Percentiles rank a stretch among this genome's conserved stretches.
phyloP scores from a whole-genome alignment of 164 flowering plant species.

The Piper longum region DNA sequence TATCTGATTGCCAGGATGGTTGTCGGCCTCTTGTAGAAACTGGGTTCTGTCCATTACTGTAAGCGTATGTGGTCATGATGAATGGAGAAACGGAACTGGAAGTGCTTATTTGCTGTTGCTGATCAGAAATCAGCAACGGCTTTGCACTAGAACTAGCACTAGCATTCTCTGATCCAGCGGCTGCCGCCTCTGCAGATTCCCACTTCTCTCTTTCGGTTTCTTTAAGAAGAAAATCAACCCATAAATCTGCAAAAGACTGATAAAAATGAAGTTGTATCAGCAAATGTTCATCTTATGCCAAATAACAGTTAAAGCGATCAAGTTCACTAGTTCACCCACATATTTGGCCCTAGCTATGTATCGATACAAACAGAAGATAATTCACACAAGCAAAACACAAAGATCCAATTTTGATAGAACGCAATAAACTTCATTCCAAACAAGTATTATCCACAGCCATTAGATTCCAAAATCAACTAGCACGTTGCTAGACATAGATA shows the following conservation, averaged over 20 bases:
- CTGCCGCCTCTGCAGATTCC: constrained; percentile 22
- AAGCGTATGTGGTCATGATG: constrained; percentile 9
- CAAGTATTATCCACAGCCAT: background rate
- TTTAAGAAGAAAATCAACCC: constrained; percentile 98
- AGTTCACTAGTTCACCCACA: too few relatives aligned
- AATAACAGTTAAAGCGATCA: background rate
- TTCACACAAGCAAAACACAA: too few relatives aligned
- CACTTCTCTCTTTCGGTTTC: constrained; percentile 74
- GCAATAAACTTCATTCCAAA: background rate
- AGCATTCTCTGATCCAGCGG: constrained; percentile 9
- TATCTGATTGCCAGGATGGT: constrained; percentile 34
- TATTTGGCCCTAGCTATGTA: too few relatives aligned
- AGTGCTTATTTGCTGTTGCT: constrained; percentile 2
- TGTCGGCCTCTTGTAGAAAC: constrained; percentile 17
- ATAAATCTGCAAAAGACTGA: constrained; percentile 91
- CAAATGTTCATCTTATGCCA: background rate
- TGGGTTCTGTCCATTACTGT: constrained; percentile 10
- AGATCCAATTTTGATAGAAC: too few relatives aligned
- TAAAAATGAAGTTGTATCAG: background rate
- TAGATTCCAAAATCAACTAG: background rate
- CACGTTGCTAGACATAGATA: background rate
- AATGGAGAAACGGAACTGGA: constrained; percentile 9
- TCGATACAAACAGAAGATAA: too few relatives aligned
- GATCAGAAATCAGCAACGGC: constrained; percentile 10
- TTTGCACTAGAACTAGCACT: constrained; percentile 7